Conservation (phyloP, 2,329 filamentous ascomycete species). For the Geosmithia putterillii region DNA sequence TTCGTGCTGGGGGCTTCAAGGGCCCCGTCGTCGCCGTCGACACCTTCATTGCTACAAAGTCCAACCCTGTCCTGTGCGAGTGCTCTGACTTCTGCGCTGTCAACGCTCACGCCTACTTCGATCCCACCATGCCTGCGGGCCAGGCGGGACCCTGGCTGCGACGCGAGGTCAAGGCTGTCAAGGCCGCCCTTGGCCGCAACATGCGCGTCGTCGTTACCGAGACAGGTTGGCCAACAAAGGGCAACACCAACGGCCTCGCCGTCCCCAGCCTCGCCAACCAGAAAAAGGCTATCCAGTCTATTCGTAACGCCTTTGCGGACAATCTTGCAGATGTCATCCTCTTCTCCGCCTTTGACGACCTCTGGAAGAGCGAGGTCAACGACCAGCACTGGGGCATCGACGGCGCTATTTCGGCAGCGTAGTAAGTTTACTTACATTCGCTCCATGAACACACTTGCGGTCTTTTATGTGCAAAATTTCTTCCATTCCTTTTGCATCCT, state of each 20-base stretch:
- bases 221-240: slow-evolving; percentile 71
- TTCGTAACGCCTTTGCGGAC: slow-evolving; percentile 45
- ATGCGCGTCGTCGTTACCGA: slow-evolving; percentile 67
- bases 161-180: slow-evolving; percentile 35
- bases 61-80: slow-evolving; percentile 57
- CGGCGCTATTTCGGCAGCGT: slow-evolving; percentile 11
- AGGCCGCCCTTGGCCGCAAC: slow-evolving; percentile 24
- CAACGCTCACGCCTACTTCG: slow-evolving; percentile 80
- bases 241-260: slow-evolving; percentile 52
- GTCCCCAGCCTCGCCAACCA: slow-evolving; percentile 59
- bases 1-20: slow-evolving; percentile 51
- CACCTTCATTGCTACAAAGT: slow-evolving; percentile 56
- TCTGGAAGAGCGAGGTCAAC: slow-evolving; percentile 64
- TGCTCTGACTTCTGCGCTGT: slow-evolving; percentile 67
- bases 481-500: background rate
- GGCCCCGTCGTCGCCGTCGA: slow-evolving; percentile 73
- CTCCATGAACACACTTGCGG: background rate
- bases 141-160: slow-evolving; percentile 57
- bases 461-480: background rate
- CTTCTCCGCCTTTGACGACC: slow-evolving; percentile 69
- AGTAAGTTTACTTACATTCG: background rate
- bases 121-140: slow-evolving; percentile 44
- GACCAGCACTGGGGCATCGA: slow-evolving; percentile 68
- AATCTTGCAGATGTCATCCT: slow-evolving; percentile 47
- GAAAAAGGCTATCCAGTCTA: slow-evolving; percentile 47